Percentiles rank a stretch among this genome's conserved stretches.
Conservation (phyloP, 768 basidiomycete species). For the Mycena belliarum region DNA sequence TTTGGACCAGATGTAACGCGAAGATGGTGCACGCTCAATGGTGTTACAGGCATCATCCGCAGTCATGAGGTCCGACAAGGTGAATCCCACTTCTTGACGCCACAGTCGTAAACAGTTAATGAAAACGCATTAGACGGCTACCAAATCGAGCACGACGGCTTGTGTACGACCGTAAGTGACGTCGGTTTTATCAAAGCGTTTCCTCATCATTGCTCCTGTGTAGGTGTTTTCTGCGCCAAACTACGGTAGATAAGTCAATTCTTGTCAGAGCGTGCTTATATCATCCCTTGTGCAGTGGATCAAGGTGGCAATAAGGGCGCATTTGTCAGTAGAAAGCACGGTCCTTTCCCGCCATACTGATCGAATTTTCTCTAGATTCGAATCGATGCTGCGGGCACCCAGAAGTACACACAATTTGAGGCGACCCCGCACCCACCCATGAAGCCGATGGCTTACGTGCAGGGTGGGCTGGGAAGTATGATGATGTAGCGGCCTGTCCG, state of each 20-base stretch:
- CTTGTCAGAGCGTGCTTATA: constrained; percentile 13
- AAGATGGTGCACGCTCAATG: constrained; percentile 85
- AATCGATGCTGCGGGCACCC: constrained; percentile 74
- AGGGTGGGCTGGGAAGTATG: constrained; percentile 63
- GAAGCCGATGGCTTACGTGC: constrained; percentile 91
- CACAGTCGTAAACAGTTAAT: not conserved
- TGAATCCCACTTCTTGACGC: constrained; percentile 31
- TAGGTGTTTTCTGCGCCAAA: constrained; percentile 40
- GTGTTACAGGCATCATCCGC: constrained; percentile 85
- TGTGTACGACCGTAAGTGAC: constrained; percentile 81
- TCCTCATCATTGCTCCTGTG: constrained; percentile 11
- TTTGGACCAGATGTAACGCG: constrained; percentile 96
- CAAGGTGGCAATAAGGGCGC: constrained; percentile 91
- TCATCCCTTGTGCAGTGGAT: constrained; percentile 56
- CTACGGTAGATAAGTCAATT: not conserved
- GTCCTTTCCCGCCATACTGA: not conserved
- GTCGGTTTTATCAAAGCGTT: constrained; percentile 14
- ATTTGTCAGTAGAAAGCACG: constrained; percentile 48
- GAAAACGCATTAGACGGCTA: constrained; percentile 68
- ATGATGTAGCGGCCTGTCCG: constrained; percentile 54
- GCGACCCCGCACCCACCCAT: constrained; percentile 86
- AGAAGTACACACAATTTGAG: constrained; percentile 79
- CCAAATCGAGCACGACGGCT: constrained; percentile 89
- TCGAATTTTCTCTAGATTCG: constrained; percentile 55
- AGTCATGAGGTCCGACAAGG: constrained; percentile 97